phyloP scores from a whole-genome alignment of 2,329 filamentous ascomycete genomes.

The Nemania diffusa region DNA sequence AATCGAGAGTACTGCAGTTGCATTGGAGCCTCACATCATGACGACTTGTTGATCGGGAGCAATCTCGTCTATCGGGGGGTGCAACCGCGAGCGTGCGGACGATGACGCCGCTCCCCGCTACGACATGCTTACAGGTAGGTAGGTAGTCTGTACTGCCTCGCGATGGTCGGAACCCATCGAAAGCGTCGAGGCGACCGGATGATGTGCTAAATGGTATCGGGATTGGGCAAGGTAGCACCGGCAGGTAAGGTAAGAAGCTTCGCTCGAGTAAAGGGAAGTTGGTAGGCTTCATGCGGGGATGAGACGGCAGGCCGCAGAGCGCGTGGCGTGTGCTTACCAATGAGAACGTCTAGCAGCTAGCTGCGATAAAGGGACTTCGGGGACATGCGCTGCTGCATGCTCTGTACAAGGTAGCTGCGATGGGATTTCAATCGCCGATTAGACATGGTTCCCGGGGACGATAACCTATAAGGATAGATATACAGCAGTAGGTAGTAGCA shows the following conservation, averaged over 20 bases:
- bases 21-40: constrained; percentile 1
- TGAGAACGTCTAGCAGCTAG: not conserved
- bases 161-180: constrained; percentile 2
- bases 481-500: not conserved
- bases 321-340: constrained; percentile 24
- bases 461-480: not conserved
- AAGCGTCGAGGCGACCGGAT: not conserved
- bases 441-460: not conserved
- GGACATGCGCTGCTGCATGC: constrained; percentile 7
- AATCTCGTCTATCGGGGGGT: not conserved
- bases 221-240: not conserved
- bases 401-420: not conserved
- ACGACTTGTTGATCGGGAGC: not conserved
- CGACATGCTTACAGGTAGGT: not conserved
- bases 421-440: constrained; percentile 16
- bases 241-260: constrained; percentile 3
- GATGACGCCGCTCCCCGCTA: constrained; percentile 9
- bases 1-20: not conserved
- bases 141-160: constrained; percentile 6
- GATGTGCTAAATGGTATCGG: constrained; percentile 1
- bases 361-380: constrained; percentile 18
- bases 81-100: not conserved
- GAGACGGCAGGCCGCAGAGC: constrained; percentile 17
- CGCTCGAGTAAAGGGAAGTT: not conserved
- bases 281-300: constrained; percentile 21